A percentile compares a stretch with the other conserved stretches of the same genome.
Evolutionary conservation across 1,139 yeast genomes (phyloP).

Genomic region (Nakaseomyces delphensis): DNA sequence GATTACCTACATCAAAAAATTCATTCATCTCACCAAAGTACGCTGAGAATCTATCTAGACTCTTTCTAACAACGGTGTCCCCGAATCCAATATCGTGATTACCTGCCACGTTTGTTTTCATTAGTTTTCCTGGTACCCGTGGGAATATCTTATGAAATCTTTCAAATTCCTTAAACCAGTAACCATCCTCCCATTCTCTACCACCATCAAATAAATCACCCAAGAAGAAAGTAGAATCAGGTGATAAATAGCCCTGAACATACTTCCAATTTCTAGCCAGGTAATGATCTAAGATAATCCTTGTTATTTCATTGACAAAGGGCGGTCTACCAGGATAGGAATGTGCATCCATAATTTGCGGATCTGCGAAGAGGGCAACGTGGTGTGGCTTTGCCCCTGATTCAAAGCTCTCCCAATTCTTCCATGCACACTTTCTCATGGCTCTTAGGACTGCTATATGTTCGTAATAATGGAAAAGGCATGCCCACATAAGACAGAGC

Average conservation of each 20-base stretch:
- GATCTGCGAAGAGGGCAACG: conserved; percentile 77
- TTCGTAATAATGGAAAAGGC: conserved; percentile 51
- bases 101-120: conserved; percentile 67
- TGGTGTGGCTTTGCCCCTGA: conserved; percentile 41
- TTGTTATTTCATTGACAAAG: conserved; percentile 40
- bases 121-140: conserved; percentile 38
- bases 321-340: conserved; percentile 55
- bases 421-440: conserved; percentile 53
- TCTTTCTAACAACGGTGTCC: conserved; percentile 45
- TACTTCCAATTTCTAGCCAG: conserved; percentile 66
- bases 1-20: conserved; percentile 57
- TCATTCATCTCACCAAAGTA: conserved; percentile 66
- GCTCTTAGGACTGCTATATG: conserved; percentile 44
- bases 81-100: conserved; percentile 96
- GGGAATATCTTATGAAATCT: conserved; percentile 62
- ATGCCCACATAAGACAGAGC: conserved; percentile 36
- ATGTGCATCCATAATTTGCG: conserved; percentile 76
- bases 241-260: conserved; percentile 52
- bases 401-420: conserved; percentile 51
- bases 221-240: conserved; percentile 67
- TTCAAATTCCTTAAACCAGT: conserved; percentile 64
- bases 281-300: conserved; percentile 54
- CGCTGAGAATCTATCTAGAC: conserved; percentile 54
- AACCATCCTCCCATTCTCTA: conserved; percentile 65
- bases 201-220: conserved; percentile 97